phyloP scores from a whole-genome alignment of 2,329 filamentous ascomycete species.

The Bipolaris oryzae region DNA sequence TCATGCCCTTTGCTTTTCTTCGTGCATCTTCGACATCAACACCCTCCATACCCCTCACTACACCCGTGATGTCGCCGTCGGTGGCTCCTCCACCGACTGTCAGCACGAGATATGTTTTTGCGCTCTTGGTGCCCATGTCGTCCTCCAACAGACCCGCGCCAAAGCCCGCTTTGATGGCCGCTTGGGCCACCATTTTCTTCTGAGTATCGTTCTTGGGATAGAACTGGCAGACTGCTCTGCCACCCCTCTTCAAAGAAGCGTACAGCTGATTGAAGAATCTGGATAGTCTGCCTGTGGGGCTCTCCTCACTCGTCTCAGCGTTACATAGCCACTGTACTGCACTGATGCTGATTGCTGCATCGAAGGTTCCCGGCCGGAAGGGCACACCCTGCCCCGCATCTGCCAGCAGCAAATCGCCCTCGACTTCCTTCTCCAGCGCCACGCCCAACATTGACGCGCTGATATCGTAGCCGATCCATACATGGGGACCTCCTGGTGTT shows the following conservation, averaged over 20 bases:
- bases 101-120: constrained; percentile 93
- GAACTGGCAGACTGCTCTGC: constrained; percentile 93
- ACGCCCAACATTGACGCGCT: constrained; percentile 96
- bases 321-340: constrained; percentile 99
- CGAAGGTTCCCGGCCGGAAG: constrained; percentile 89
- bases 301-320: constrained; percentile 86
- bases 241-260: constrained; percentile 79
- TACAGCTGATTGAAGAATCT: constrained; percentile 95
- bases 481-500: constrained; percentile 75
- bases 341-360: constrained; percentile 92
- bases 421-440: constrained; percentile 86
- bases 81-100: constrained; percentile 78
- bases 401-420: constrained; percentile 90
- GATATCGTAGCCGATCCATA: constrained; percentile 97
- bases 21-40: constrained; percentile 72
- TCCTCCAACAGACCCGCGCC: constrained; percentile 94
- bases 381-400: constrained; percentile 96
- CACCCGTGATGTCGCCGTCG: constrained; percentile 79
- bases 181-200: constrained; percentile 86
- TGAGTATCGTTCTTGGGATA: constrained; percentile 96
- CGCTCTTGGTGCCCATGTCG: constrained; percentile 93
- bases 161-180: constrained; percentile 92
- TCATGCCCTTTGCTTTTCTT: constrained; percentile 58
- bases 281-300: constrained; percentile 74
- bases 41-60: constrained; percentile 85